Conservation (phyloP, 495 filamentous ascomycete genomes). For the Baudoinia panamericana region DNA sequence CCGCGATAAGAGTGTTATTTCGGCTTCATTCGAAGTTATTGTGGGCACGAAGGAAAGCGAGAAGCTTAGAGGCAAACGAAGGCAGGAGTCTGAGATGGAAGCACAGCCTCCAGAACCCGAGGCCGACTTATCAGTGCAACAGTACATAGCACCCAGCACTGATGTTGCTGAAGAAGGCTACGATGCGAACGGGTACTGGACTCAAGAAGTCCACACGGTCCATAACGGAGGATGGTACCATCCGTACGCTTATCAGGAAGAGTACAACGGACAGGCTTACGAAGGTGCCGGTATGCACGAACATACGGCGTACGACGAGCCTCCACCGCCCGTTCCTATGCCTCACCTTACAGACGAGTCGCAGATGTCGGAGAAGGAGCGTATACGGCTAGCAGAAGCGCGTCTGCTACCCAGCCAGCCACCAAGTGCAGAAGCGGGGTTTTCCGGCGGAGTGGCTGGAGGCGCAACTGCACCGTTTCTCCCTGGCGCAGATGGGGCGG, state of each 20-base stretch:
- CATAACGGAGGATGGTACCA: too few species aligned
- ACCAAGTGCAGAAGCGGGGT: conserved; percentile 11
- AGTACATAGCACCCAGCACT: too few species aligned
- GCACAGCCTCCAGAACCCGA: conserved; percentile 7
- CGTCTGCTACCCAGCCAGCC: conserved; percentile 30
- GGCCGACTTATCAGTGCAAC: conserved; percentile 28
- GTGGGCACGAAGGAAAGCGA: conserved; percentile 78
- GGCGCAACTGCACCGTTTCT: conserved; percentile 20
- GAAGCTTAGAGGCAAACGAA: conserved; percentile 42
- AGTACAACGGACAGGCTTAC: conserved; percentile 1
- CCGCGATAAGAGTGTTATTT: conserved; percentile 77
- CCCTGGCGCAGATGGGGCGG: conserved; percentile 7
- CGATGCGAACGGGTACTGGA: too few species aligned
- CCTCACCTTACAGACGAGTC: conserved; percentile 17
- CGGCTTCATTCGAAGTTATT: conserved; percentile 67
- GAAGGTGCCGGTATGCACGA: not conserved
- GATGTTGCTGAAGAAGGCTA: too few species aligned
- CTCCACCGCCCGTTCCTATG: conserved; percentile 10
- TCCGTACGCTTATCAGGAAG: too few species aligned
- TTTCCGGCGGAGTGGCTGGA: not conserved
- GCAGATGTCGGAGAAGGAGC: conserved; percentile 30
- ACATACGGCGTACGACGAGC: not conserved
- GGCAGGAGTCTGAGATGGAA: conserved; percentile 20
- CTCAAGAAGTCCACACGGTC: too few species aligned
- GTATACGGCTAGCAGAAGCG: conserved; percentile 27